Base-by-base conservation (phyloP, 2,329 filamentous ascomycete genomes). In the Aspergillus cejpii region DNA sequence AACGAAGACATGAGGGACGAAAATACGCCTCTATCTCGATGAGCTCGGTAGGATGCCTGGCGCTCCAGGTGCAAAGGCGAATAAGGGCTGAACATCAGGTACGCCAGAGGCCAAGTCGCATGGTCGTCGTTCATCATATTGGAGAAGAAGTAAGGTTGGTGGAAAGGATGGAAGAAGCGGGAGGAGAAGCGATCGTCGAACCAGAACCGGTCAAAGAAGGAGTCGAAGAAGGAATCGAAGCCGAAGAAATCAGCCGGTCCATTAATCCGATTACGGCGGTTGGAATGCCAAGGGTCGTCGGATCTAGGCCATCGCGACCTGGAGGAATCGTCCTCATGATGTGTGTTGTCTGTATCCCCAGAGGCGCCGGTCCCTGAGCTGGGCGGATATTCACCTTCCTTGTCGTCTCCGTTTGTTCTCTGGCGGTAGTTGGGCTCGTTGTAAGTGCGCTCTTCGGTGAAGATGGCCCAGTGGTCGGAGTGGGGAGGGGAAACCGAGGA, bases 1-100 rank as follows among this genome's bases (percentile, higher is more conserved):
- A 66, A 48, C 10, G 64, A 61, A 0, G 63, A 60, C 51, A 67
- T 58, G 41, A 68, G 53, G 6, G 64, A 67, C 2, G 61, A 62
- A 8, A 67, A 58, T 1, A 62, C 51, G 2, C 64, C 62, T 5
- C 50, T 45, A 7, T 61, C 63, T 5, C 52, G 49, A 10, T 53
- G 50, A n/a, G 52, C 47, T 10, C 54, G 53, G 38, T 58, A 55
- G 19, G 62, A 58, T 5, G 64, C 58, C 47, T 76, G 64, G n/a
- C 66, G 61, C 52, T 80, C 77, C 1, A 80, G 61, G 14, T 70
- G 62, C n/a, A 75, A 56, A 0, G 77, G 78, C 1, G 78, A 81
- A 58, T 81, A 81, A 0, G 70, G 65, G 49, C 69, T 76, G 31
- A 69, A 66, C 49, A 71, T 54, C n/a, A 74, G 56, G 51, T 72